Conservation (phyloP, 805 yeast genomes). For the Debaryomyces maramus region DNA sequence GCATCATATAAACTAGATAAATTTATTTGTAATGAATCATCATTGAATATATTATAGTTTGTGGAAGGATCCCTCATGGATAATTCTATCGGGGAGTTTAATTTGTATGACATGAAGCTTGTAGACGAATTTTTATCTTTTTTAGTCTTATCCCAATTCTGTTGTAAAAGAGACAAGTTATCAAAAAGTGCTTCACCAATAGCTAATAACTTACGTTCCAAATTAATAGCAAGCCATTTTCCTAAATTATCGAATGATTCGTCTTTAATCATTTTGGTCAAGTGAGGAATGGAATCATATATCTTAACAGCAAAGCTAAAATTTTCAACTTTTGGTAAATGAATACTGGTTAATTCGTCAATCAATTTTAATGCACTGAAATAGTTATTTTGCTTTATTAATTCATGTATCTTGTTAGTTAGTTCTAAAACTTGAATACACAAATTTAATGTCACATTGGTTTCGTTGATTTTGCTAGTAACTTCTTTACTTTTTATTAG, state of each 20-base stretch:
- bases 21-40: constrained; percentile 43
- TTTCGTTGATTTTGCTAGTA: constrained; percentile 66
- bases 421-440: constrained; percentile 82
- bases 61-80: constrained; percentile 63
- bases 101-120: constrained; percentile 53
- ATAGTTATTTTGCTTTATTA: constrained; percentile 71
- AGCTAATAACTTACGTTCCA: constrained; percentile 58
- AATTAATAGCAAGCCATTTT: constrained; percentile 59
- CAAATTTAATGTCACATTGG: constrained; percentile 64
- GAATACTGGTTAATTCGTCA: constrained; percentile 69
- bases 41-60: constrained; percentile 51
- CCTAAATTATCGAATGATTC: constrained; percentile 68
- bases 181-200: constrained; percentile 61
- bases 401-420: constrained; percentile 80
- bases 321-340: constrained; percentile 66
- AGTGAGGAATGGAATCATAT: constrained; percentile 71
- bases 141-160: constrained; percentile 57
- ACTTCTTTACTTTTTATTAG: constrained; percentile 63
- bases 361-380: constrained; percentile 84
- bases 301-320: constrained; percentile 77
- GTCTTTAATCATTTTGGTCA: constrained; percentile 69
- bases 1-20: constrained; percentile 81
- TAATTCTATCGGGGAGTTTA: constrained; percentile 84
- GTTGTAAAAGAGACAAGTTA: constrained; percentile 55
- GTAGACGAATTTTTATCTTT: constrained; percentile 33